Conservation (phyloP, 2,329 filamentous ascomycete species). For the Elsinoe necatrix region DNA sequence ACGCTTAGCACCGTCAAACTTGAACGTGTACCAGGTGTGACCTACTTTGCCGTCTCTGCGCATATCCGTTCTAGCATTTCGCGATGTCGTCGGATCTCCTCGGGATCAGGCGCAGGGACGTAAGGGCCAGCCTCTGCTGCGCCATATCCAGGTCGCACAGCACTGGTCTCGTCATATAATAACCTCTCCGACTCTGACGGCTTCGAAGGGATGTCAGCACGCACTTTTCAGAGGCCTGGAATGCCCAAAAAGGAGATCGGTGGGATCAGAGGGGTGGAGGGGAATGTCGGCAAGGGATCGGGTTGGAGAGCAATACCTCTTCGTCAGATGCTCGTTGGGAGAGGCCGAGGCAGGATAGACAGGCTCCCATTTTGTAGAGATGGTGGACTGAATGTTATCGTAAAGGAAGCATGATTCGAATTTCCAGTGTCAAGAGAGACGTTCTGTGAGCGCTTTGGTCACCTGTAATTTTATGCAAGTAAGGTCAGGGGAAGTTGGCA, state of each 20-base stretch:
- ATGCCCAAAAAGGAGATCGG: slow-evolving; percentile 5
- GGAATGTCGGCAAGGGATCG: slow-evolving; percentile 7
- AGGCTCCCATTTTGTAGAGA: slow-evolving; percentile 39
- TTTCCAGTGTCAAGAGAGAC: slow-evolving; percentile 3
- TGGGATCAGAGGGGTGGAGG: slow-evolving; percentile 21
- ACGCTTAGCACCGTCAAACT: slow-evolving; percentile 11
- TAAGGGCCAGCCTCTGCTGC: slow-evolving; percentile 31
- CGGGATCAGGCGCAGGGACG: slow-evolving; percentile 37
- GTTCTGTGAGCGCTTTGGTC: slow-evolving; percentile 13
- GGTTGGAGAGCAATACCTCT: slow-evolving; percentile 28
- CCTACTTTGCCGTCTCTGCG: slow-evolving; percentile 40
- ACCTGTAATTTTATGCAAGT: slow-evolving; percentile 9
- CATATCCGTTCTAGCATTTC: slow-evolving; percentile 43
- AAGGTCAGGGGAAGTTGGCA: slow-evolving; percentile 14
- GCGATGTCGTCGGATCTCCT: slow-evolving; percentile 41
- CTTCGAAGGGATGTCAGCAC: slow-evolving; percentile 28
- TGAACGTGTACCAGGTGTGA: background rate
- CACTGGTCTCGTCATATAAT: slow-evolving; percentile 35
- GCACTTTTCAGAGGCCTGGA: background rate
- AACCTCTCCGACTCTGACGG: slow-evolving; percentile 40
- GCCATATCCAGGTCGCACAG: slow-evolving; percentile 36
- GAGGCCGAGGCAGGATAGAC: slow-evolving; percentile 41
- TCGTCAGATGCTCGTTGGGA: slow-evolving; percentile 38
- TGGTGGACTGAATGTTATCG: slow-evolving; percentile 15
- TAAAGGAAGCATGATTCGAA: slow-evolving; percentile 7